phyloP scores from a whole-genome alignment of 148 eudicot genomes.

The Cornus florida region DNA sequence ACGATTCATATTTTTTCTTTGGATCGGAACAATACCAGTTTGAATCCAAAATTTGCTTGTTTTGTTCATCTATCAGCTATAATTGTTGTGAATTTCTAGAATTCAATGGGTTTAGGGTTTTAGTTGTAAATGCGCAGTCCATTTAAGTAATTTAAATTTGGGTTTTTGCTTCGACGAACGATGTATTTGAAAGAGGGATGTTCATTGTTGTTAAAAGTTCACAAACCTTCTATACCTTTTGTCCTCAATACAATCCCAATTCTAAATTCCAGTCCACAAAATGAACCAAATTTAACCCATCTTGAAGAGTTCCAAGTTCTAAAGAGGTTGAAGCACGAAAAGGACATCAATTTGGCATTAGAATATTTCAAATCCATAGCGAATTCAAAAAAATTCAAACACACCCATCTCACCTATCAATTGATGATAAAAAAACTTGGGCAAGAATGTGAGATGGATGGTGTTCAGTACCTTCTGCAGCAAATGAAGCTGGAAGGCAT shows the following conservation, averaged over 20 bases:
- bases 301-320: conserved; percentile 56
- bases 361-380: conserved; percentile 61
- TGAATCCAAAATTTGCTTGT: too few relatives aligned
- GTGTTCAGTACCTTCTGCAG: conserved; percentile 73
- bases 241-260: conserved; percentile 56
- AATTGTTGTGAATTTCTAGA: too few relatives aligned
- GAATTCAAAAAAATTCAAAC: conserved; percentile 55
- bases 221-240: conserved; percentile 69
- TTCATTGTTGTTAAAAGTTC: conserved; percentile 62
- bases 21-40: too few relatives aligned
- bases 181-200: conserved; percentile 83
- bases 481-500: conserved; percentile 80
- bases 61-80: too few relatives aligned
- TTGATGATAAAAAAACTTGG: conserved; percentile 72
- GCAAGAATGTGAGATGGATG: conserved; percentile 50
- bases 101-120: too few relatives aligned
- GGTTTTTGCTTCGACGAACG: background rate
- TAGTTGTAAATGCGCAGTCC: too few relatives aligned
- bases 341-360: conserved; percentile 48
- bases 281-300: conserved; percentile 16
- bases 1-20: too few relatives aligned
- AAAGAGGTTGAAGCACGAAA: conserved; percentile 44
- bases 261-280: conserved; percentile 15
- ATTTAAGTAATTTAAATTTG: background rate
- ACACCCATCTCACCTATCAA: conserved; percentile 67